Conservation (phyloP, 805 yeast species). For the Metschnikowia sp. region DNA sequence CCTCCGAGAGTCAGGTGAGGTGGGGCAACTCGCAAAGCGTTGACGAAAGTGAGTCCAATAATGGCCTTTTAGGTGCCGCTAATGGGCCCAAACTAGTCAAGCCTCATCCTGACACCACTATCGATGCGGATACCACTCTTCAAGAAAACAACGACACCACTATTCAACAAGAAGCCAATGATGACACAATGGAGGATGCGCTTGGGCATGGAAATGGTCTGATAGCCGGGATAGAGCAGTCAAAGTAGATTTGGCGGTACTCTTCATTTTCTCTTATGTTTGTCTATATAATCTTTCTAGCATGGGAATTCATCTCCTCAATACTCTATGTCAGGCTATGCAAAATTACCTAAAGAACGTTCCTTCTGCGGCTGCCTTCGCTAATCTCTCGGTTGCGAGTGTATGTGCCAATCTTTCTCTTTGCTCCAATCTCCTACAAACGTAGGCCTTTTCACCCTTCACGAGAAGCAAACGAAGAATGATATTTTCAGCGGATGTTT, state of each 20-base stretch:
- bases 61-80: conserved; percentile 2
- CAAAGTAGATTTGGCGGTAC: too few relatives aligned
- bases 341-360: conserved; percentile 5
- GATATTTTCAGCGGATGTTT: conserved; percentile 57
- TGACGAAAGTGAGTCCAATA: conserved; percentile 8
- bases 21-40: conserved; percentile 9
- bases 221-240: background rate
- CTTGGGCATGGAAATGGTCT: conserved; percentile 18
- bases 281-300: too few relatives aligned
- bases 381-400: conserved; percentile 50
- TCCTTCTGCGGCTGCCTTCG: conserved; percentile 46
- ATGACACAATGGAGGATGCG: conserved; percentile 44
- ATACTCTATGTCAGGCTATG: too few relatives aligned
- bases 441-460: conserved; percentile 58
- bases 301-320: too few relatives aligned
- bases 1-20: background rate
- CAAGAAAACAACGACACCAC: conserved; percentile 47
- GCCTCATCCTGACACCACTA: conserved; percentile 19
- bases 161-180: conserved; percentile 45
- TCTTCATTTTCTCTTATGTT: too few relatives aligned
- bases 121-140: conserved; percentile 49
- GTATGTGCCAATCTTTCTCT: conserved; percentile 57
- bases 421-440: conserved; percentile 55
- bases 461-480: conserved; percentile 68
- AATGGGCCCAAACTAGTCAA: conserved; percentile 2